Conservation (phyloP, 1,284 basidiomycete genomes). For the Boletus sp. region DNA sequence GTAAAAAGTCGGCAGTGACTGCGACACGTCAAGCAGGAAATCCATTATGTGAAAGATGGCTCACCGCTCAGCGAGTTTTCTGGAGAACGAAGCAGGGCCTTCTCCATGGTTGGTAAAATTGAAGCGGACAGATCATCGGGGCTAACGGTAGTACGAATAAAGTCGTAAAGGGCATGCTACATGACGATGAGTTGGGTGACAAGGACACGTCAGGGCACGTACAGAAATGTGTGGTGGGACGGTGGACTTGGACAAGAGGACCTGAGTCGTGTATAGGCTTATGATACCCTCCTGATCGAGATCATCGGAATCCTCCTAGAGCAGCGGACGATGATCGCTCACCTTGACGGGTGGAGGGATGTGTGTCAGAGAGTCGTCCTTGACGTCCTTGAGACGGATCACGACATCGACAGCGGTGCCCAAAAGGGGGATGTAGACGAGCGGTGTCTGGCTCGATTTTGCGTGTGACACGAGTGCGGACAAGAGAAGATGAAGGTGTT, state of each 20-base stretch:
- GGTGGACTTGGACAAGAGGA: constrained; percentile 61
- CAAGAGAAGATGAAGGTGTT: constrained; percentile 52
- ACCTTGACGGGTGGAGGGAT: constrained; percentile 31
- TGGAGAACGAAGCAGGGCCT: constrained; percentile 72
- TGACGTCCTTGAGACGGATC: constrained; percentile 58
- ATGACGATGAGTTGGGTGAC: constrained; percentile 16
- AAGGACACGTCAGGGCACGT: constrained; percentile 26
- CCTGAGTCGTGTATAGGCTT: constrained; percentile 50
- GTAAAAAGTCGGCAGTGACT: constrained; percentile 62
- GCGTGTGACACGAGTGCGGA: constrained; percentile 51
- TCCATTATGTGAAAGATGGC: constrained; percentile 17
- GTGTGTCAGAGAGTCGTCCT: constrained; percentile 42
- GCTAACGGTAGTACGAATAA: constrained; percentile 57
- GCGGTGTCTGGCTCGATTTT: constrained; percentile 53
- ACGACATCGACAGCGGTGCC: constrained; percentile 66
- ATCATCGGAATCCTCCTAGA: constrained; percentile 1
- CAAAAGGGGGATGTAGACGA: constrained; percentile 55
- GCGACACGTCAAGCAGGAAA: constrained; percentile 13
- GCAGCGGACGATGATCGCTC: background rate
- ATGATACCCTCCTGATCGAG: constrained; percentile 52
- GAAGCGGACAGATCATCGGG: constrained; percentile 52
- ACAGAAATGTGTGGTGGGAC: constrained; percentile 57
- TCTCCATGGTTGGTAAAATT: constrained; percentile 72
- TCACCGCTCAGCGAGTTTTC: constrained; percentile 68
- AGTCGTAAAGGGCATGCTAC: constrained; percentile 60